Evolutionary conservation across 208 protist genomes (phyloP).

Genomic region (Leishmania braziliensis): DNA sequence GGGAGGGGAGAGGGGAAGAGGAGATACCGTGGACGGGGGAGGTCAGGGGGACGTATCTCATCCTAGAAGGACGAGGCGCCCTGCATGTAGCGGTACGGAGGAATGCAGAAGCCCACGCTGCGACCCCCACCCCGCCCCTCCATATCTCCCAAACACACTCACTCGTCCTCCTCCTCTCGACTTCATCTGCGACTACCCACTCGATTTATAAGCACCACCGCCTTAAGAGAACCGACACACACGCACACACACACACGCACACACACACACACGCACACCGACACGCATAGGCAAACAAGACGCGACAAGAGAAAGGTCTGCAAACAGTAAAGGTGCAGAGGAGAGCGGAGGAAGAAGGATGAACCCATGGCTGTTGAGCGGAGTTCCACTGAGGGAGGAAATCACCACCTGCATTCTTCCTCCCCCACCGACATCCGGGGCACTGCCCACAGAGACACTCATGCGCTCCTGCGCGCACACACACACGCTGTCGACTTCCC

Average conservation of each 20-base stretch:
- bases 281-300: neutral
- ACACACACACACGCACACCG: slow-evolving; percentile 3
- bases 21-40: neutral
- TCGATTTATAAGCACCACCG: neutral
- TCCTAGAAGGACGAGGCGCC: neutral
- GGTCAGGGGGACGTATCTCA: neutral
- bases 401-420: neutral
- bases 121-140: neutral
- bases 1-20: neutral
- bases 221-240: slow-evolving; percentile 1
- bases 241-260: slow-evolving; percentile 9
- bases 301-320: neutral
- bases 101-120: neutral
- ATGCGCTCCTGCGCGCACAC: slow-evolving; percentile 1
- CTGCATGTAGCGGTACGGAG: neutral
- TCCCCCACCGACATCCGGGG: neutral
- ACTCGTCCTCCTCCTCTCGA: neutral
- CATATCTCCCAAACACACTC: too few relatives aligned
- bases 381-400: neutral
- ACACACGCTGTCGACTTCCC: neutral
- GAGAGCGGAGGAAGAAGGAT: neutral
- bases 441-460: neutral
- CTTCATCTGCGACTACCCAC: neutral
- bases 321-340: neutral
- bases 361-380: neutral